phyloP scores from a whole-genome alignment of 306 rosid genomes.

The Lathyrus tuberosus region DNA sequence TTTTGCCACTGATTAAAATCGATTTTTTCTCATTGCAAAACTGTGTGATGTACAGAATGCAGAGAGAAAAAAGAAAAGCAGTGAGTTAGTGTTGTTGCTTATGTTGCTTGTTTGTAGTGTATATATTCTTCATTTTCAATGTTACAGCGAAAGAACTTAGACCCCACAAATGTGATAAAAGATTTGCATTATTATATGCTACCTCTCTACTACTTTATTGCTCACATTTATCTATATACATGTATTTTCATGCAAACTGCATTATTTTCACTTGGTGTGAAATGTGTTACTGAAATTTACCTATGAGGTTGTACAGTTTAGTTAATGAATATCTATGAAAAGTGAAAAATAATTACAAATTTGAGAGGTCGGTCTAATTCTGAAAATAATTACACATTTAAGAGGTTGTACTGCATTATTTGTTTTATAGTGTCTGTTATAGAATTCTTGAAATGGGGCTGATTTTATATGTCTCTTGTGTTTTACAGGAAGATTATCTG shows the following conservation, averaged over 20 bases:
- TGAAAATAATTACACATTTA: too few species aligned
- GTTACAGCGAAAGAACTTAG: constrained; percentile 40
- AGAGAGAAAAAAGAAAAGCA: too few species aligned
- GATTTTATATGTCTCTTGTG: too few species aligned
- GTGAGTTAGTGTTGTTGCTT: too few species aligned
- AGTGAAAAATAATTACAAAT: background rate
- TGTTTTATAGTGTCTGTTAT: too few species aligned
- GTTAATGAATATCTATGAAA: background rate
- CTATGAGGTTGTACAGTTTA: background rate
- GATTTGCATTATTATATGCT: constrained; percentile 43
- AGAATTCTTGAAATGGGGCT: too few species aligned
- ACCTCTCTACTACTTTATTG: constrained; percentile 21
- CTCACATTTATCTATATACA: constrained; percentile 12
- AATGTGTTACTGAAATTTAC: background rate
- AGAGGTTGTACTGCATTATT: too few species aligned
- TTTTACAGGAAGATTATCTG: too few species aligned
- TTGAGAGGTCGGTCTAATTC: too few species aligned
- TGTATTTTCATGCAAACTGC: constrained; percentile 33
- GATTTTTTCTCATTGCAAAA: too few species aligned
- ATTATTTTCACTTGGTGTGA: background rate
- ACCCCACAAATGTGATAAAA: constrained; percentile 48
- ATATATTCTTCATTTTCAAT: constrained; percentile 53
- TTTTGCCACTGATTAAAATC: too few species aligned
- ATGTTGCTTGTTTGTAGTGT: constrained; percentile 40
- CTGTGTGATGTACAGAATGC: too few species aligned